These are phyloP conservation scores for Phenoliferia sp. DNA, from an alignment of 1,284 basidiomycete genomes.

Conservation along the genomic window DNA sequence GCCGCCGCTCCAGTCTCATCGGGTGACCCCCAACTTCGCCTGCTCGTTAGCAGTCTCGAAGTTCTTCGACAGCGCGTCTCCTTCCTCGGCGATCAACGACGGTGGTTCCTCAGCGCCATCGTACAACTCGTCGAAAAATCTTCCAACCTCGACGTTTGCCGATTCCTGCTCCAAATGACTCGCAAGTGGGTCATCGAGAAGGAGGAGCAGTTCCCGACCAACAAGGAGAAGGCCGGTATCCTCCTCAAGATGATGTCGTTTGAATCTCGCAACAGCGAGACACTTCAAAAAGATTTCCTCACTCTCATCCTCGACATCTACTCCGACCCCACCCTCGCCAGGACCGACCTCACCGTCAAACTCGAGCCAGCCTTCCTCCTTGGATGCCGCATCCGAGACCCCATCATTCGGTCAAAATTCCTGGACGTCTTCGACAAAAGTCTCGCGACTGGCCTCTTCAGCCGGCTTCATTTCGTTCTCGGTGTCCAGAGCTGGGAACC, in stretches of 20 bases:
- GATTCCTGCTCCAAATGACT: constrained; percentile 79
- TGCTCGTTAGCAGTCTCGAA: constrained; percentile 51
- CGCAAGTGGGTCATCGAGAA: constrained; percentile 84
- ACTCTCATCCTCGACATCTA: constrained; percentile 93
- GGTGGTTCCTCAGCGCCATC: constrained; percentile 67
- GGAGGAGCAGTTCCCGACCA: constrained; percentile 72
- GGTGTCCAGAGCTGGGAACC: constrained; percentile 96
- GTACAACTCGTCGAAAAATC: constrained; percentile 87
- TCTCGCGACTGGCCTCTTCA: constrained; percentile 74
- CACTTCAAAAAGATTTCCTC: constrained; percentile 76
- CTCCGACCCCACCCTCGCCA: constrained; percentile 73
- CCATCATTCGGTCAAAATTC: constrained; percentile 75
- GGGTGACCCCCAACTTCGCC: constrained; percentile 42
- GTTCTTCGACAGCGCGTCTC: constrained; percentile 51
- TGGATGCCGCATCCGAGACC: constrained; percentile 81
- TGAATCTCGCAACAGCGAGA: constrained; percentile 65
- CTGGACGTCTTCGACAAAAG: constrained; percentile 86
- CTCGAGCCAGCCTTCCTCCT: constrained; percentile 91
- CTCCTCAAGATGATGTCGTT: constrained; percentile 86
- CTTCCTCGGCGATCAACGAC: constrained; percentile 51
- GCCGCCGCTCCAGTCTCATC: constrained; percentile 35
- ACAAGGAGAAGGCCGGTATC: constrained; percentile 92
- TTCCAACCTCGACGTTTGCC: constrained; percentile 73
- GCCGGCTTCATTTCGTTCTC: constrained; percentile 82
- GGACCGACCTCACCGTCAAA: constrained; percentile 89